phyloP scores from a whole-genome alignment of 805 yeast species.

The Vanderwaltozyma polyspora region DNA sequence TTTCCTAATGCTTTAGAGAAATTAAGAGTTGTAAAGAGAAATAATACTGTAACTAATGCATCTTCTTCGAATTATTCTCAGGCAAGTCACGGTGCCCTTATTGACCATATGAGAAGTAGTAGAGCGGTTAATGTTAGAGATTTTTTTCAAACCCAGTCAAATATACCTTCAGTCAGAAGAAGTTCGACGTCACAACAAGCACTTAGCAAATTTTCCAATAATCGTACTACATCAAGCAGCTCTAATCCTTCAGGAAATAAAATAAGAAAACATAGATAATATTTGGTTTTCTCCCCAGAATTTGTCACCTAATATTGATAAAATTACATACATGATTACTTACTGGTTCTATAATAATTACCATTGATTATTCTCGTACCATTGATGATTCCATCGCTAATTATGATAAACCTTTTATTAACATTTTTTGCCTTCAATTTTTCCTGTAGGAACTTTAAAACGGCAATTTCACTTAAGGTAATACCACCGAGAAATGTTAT shows the following conservation, averaged over 20 bases:
- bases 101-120: slow-evolving; percentile 15
- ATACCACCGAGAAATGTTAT: slow-evolving; percentile 72
- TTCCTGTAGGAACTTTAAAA: slow-evolving; percentile 50
- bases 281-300: too few species aligned
- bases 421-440: slow-evolving; percentile 28
- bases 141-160: neutral
- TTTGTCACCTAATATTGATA: too few species aligned
- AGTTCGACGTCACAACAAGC: slow-evolving; percentile 9
- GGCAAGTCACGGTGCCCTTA: slow-evolving; percentile 14
- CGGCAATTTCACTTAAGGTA: slow-evolving; percentile 73
- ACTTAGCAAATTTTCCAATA: neutral
- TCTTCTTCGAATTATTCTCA: slow-evolving; percentile 3
- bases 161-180: slow-evolving; percentile 3
- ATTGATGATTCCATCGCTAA: slow-evolving; percentile 38
- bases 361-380: slow-evolving; percentile 26
- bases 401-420: slow-evolving; percentile 32
- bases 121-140: slow-evolving; percentile 1
- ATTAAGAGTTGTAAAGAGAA: slow-evolving; percentile 15
- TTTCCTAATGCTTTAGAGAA: slow-evolving; percentile 17
- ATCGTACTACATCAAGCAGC: neutral
- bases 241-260: neutral
- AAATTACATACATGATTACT: neutral
- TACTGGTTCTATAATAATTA: neutral
- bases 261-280: slow-evolving; percentile 1
- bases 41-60: slow-evolving; percentile 10